Conservation (phyloP, 2,329 filamentous ascomycete genomes). For the Pseudogymnoascus sp. region DNA sequence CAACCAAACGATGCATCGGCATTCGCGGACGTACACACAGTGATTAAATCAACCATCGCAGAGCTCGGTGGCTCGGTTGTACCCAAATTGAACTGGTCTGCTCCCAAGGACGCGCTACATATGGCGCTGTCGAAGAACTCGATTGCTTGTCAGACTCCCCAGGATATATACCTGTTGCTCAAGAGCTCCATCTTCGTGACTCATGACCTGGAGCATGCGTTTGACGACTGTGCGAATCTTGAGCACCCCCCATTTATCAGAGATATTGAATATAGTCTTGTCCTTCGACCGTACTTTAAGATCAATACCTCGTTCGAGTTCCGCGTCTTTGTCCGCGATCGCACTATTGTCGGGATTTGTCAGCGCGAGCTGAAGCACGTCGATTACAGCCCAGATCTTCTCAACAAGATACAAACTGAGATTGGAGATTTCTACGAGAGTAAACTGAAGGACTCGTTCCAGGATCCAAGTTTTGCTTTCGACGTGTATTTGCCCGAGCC, state of each 20-base stretch:
- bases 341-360: constrained; percentile 70
- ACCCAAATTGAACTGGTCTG: constrained; percentile 96
- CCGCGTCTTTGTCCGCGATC: constrained; percentile 83
- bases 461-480: constrained; percentile 76
- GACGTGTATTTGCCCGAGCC: constrained; percentile 83
- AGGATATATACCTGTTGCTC: constrained; percentile 86
- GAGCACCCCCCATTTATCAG: constrained; percentile 24
- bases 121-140: constrained; percentile 79
- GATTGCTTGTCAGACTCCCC: constrained; percentile 79
- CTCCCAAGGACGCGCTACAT: constrained; percentile 92
- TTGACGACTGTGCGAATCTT: constrained; percentile 58
- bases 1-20: constrained; percentile 15
- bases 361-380: constrained; percentile 90
- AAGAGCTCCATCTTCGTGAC: constrained; percentile 94
- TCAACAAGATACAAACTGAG: constrained; percentile 55
- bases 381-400: constrained; percentile 62
- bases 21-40: constrained; percentile 65
- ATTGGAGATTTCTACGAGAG: constrained; percentile 72
- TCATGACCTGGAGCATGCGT: constrained; percentile 88
- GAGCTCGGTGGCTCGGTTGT: constrained; percentile 79
- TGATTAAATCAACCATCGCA: constrained; percentile 67
- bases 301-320: constrained; percentile 91
- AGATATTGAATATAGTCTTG: constrained; percentile 46
- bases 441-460: constrained; percentile 67
- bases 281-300: constrained; percentile 80